Percentiles rank a stretch among this genome's conserved stretches.
phyloP scores from a whole-genome alignment of 129 eudicot species.

The Chrysanthemum lavandulifolium region DNA sequence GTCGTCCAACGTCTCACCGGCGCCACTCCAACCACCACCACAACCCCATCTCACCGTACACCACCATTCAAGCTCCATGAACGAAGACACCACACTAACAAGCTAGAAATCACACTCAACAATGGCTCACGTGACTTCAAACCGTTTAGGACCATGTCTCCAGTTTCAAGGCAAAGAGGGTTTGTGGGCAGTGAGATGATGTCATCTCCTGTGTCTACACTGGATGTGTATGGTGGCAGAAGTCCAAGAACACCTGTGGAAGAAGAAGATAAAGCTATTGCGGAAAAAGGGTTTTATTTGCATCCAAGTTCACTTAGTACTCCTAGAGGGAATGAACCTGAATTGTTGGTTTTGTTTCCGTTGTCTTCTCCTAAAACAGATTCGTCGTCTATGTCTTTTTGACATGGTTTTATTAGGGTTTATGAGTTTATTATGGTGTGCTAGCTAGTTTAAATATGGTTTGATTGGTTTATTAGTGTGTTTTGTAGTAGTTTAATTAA shows the following conservation, averaged over 20 bases:
- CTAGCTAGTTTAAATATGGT: neutral
- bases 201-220: slow-evolving; percentile 80
- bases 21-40: slow-evolving; percentile 27
- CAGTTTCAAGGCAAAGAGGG: slow-evolving; percentile 29
- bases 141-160: slow-evolving; percentile 20
- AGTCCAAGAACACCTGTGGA: slow-evolving; percentile 48
- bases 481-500: slow-evolving; percentile 11
- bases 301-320: slow-evolving; percentile 60
- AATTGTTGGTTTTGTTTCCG: slow-evolving; percentile 69
- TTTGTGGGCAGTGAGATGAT: slow-evolving; percentile 31
- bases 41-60: slow-evolving; percentile 35
- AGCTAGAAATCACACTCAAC: slow-evolving; percentile 68
- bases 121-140: neutral
- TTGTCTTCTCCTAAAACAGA: slow-evolving; percentile 48
- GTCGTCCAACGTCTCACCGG: slow-evolving; percentile 68
- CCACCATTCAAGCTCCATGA: slow-evolving; percentile 72
- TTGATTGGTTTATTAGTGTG: slow-evolving; percentile 16
- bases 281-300: slow-evolving; percentile 78
- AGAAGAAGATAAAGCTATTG: slow-evolving; percentile 64
- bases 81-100: slow-evolving; percentile 51
- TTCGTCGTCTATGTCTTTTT: slow-evolving; percentile 10
- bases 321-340: slow-evolving; percentile 64
- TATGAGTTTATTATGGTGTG: neutral
- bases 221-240: slow-evolving; percentile 57
- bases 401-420: neutral